Evolutionary conservation across 2,329 filamentous ascomycete species (phyloP), one percentile per base, ranked within the genome.

Genomic region (Colletotrichum gigasporum): DNA sequence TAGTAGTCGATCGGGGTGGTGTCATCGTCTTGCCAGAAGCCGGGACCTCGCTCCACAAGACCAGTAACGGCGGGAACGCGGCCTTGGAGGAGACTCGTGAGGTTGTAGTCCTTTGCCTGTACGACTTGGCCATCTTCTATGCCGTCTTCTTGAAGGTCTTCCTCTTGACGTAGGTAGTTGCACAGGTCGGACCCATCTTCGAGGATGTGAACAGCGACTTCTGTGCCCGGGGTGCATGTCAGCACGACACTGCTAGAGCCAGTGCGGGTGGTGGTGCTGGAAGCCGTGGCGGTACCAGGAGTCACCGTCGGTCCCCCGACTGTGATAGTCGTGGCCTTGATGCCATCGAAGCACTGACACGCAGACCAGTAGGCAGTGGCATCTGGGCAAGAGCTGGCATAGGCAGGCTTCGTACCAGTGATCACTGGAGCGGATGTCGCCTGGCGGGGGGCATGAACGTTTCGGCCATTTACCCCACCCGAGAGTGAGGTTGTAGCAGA

Each of bases 301-400:
- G 55, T 60, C 14, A 50, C 30, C 1, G 67, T 53, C 4, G 58
- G 41, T 5, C 24, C 58, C 28, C 50, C 56, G 3, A 63, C 57
- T 11, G 67, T 62, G 12, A 66, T 28, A 32, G 62, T 59, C 2
- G 67, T 67, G 3, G 67, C 41, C 14, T 26, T 47, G 56, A 68
- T 58, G 35, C 63, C 68, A 2, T 35, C 30, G 52, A 69, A 70
- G 54, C 68, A 70, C 55, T 69, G 66, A 30, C 68, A 70, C 3
- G 67, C 68, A 14, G 52, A 62, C 66, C 67, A 69, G 57, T 69
- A 70, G 9, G 50, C 51, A 8, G 39, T 52, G 4, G 48, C 32
- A 20, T 68, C 60, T 10, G 56, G n/a, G 28, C 68, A 70, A 32
- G 45, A 42, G 22, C 56, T 65, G 54, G 68, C 68, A 16, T 67